Conservation (phyloP, 176 grass and related monocot species). For the Lolium perenne region DNA sequence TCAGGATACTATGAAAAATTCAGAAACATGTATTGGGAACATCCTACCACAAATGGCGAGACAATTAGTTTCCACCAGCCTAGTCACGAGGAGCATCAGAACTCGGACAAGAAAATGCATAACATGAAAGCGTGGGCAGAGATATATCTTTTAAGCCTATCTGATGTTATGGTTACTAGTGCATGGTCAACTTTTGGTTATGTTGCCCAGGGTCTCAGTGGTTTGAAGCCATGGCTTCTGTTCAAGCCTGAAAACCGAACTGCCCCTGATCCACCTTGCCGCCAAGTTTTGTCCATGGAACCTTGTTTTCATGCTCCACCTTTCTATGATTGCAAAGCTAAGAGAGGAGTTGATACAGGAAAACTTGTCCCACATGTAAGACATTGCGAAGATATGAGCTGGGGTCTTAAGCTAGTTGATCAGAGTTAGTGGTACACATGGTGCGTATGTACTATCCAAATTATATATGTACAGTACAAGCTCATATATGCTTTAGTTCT, state of each 20-base stretch:
- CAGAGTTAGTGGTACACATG: slow-evolving; percentile 52
- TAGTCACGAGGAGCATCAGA: slow-evolving; percentile 84
- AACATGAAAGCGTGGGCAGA: slow-evolving; percentile 94
- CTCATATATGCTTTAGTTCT: background rate
- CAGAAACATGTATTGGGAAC: slow-evolving; percentile 92
- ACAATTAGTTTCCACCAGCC: slow-evolving; percentile 85
- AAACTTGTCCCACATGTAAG: slow-evolving; percentile 81
- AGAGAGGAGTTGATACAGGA: slow-evolving; percentile 70
- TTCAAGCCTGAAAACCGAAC: slow-evolving; percentile 74
- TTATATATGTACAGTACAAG: slow-evolving; percentile 52
- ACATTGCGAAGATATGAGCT: slow-evolving; percentile 94
- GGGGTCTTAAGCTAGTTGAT: slow-evolving; percentile 89
- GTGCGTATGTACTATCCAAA: slow-evolving; percentile 12
- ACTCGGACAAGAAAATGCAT: slow-evolving; percentile 76
- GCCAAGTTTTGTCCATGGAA: slow-evolving; percentile 77
- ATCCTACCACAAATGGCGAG: slow-evolving; percentile 63
- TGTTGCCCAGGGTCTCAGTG: slow-evolving; percentile 85
- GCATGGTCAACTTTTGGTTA: slow-evolving; percentile 97
- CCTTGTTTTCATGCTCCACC: slow-evolving; percentile 95
- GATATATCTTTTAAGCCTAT: slow-evolving; percentile 90
- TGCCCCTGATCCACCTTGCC: slow-evolving; percentile 67
- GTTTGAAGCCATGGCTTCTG: slow-evolving; percentile 84
- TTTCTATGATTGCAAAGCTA: slow-evolving; percentile 79
- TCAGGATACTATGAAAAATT: slow-evolving; percentile 75
- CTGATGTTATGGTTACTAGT: slow-evolving; percentile 81